phyloP scores from a whole-genome alignment of 345 rosid genomes.

The Gynandropsis gynandra region DNA sequence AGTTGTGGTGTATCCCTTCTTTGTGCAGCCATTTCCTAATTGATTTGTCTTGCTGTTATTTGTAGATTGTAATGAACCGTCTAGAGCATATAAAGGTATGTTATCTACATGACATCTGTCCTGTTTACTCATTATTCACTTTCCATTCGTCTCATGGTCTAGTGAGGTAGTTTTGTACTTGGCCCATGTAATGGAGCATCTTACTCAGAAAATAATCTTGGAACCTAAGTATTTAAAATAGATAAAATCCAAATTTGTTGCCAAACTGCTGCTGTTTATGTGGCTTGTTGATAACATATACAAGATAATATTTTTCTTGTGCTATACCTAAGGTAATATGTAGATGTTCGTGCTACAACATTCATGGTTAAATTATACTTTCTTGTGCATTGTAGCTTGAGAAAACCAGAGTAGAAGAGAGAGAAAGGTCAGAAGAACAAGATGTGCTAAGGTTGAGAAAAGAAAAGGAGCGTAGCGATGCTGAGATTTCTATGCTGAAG shows the following conservation, averaged over 20 bases:
- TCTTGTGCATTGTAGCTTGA: slow-evolving; percentile 45
- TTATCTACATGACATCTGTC: slow-evolving; percentile 1
- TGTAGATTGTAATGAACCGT: slow-evolving; percentile 40
- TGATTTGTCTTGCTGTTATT: slow-evolving; percentile 16
- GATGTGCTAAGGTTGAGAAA: slow-evolving; percentile 42
- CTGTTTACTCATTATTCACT: slow-evolving; percentile 7
- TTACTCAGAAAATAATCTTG: too few relatives aligned
- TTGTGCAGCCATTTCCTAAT: background rate
- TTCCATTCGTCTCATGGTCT: slow-evolving; percentile 9
- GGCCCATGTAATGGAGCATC: too few relatives aligned
- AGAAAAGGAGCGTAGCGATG: slow-evolving; percentile 46
- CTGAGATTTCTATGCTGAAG: slow-evolving; percentile 56
- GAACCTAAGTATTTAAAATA: too few relatives aligned
- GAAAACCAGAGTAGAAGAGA: slow-evolving; percentile 62
- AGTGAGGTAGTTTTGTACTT: slow-evolving; percentile 3
- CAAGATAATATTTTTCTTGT: too few relatives aligned
- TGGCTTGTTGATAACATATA: too few relatives aligned
- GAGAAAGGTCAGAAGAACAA: slow-evolving; percentile 56
- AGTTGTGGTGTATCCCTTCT: slow-evolving; percentile 7
- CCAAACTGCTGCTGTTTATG: too few relatives aligned
- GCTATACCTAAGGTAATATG: too few relatives aligned
- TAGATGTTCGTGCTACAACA: background rate
- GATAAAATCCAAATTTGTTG: too few relatives aligned
- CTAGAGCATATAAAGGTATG: slow-evolving; percentile 43
- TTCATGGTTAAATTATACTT: slow-evolving; percentile 2